Evolutionary conservation across 257 asterid genomes (phyloP).

Genomic region (Solanum commersonii): DNA sequence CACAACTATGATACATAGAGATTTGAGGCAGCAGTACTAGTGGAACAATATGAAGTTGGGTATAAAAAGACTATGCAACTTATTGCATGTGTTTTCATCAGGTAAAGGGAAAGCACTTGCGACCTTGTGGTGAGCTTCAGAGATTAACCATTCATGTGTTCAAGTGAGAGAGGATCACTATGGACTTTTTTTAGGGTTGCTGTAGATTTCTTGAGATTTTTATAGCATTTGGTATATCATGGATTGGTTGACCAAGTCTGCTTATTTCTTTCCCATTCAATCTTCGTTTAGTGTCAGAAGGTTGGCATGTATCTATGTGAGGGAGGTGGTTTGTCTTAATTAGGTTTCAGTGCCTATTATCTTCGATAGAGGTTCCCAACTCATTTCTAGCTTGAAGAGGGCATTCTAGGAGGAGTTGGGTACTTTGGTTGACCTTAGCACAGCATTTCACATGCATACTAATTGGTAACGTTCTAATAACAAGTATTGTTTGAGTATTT

Average conservation of each 20-base stretch:
- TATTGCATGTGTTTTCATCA: not conserved
- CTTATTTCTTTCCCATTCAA: not conserved
- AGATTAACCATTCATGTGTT: not conserved
- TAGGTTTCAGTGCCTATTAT: not conserved
- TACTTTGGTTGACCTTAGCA: not conserved
- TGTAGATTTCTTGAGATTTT: too few species aligned
- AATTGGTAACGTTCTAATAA: not conserved
- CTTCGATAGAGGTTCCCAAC: not conserved
- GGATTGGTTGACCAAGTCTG: not conserved
- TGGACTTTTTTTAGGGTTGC: too few species aligned
- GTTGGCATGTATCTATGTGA: not conserved
- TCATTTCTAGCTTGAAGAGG: not conserved
- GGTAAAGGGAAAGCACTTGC: not conserved
- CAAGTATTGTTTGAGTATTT: too few species aligned
- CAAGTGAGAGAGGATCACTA: not conserved
- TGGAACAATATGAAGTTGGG: not conserved
- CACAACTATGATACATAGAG: not conserved
- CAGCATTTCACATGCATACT: not conserved
- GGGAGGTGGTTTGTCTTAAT: not conserved
- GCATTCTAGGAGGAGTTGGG: not conserved
- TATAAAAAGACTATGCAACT: not conserved
- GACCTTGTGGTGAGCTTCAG: not conserved
- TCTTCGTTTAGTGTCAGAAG: not conserved
- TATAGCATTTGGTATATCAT: not conserved
- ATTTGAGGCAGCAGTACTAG: not conserved